Conservation (phyloP, 1,139 yeast species). For the Fermentozyma sake region DNA sequence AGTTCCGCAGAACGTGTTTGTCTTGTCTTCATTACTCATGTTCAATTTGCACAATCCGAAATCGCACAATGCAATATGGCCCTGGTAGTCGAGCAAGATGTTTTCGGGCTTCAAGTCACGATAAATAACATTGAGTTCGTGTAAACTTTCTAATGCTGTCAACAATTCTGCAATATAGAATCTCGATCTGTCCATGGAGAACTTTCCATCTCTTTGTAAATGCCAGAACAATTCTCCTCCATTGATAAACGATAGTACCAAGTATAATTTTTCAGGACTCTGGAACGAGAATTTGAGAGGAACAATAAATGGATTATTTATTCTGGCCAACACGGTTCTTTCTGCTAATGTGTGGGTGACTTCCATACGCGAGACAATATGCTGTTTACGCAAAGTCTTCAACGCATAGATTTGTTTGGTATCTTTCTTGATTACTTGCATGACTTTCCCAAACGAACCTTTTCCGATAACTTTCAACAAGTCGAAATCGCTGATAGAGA, state of each 20-base stretch:
- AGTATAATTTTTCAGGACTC: conserved; percentile 86
- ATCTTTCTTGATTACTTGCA: conserved; percentile 96
- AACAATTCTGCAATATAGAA: conserved; percentile 92
- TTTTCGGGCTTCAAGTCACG: conserved; percentile 96
- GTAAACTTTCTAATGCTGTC: conserved; percentile 88
- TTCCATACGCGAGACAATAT: conserved; percentile 89
- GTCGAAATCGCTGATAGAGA: conserved; percentile 88
- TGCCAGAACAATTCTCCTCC: conserved; percentile 98
- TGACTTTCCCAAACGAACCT: conserved; percentile 97
- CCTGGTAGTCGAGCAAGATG: conserved; percentile 88
- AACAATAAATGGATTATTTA: conserved; percentile 96
- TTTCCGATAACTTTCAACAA: conserved; percentile 92
- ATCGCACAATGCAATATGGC: conserved; percentile 96
- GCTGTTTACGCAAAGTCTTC: conserved; percentile 89
- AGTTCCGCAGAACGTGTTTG: conserved; percentile 94
- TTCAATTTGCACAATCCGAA: conserved; percentile 93
- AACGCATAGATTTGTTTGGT: conserved; percentile 92
- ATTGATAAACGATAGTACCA: conserved; percentile 87
- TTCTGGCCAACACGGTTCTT: conserved; percentile 88
- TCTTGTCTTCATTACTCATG: conserved; percentile 84
- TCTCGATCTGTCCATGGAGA: conserved; percentile 83
- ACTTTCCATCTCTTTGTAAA: conserved; percentile 85
- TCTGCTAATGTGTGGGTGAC: conserved; percentile 96
- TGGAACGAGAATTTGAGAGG: conserved; percentile 95
- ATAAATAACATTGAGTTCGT: conserved; percentile 86